Base-by-base conservation (phyloP, 179 eudicot genomes). In the Monotropa hypopitys region DNA sequence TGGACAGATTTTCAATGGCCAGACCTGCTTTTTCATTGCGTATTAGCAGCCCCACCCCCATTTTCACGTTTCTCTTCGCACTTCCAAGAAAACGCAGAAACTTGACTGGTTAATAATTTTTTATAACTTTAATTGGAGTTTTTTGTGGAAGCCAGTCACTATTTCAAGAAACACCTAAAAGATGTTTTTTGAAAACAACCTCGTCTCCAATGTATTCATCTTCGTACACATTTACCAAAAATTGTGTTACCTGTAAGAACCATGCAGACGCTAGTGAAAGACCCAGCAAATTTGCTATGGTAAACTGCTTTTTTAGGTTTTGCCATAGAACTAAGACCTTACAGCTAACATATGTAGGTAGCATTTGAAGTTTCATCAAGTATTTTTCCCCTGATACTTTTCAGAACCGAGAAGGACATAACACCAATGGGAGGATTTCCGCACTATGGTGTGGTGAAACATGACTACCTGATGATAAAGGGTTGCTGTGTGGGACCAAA, bases 351-450 rank as follows among this genome's bases (percentile, higher is more conserved):
- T 54, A 54, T 54, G 59, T n/a, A 50, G 56, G 4, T 50, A 21
- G 23, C 10, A 28, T 11, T 62, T 62, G 0, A 62, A 32, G 20
- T 32, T 28, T 62, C 9, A 16, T 5, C 18, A 33, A 16, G 20
- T n/a, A 20, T 18, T 66, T 18, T 40, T 38, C 7, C 54, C 53
- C 11, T 9, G 32, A 9, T 28, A 26, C 5, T 59, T 32, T 59
- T 12, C 32, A 89, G 92, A 82, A 89, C 93, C 12, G 91, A 88
- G 86, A 89, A 89, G 83, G 90, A 84, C 20, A 86, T 89, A 43
- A 89, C 90, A 8, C 93, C 93, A 49, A 86, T 89, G 84, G 93
- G 93, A 51, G 93, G 93, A 20, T 89, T 89, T 77, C 89, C 93
- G 1, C 93, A 89, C 62, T 89, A 88, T 32, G 93, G 93, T 28